phyloP scores from a whole-genome alignment of 2,329 filamentous ascomycete species.

The Paracoccidioides brasiliensis region DNA sequence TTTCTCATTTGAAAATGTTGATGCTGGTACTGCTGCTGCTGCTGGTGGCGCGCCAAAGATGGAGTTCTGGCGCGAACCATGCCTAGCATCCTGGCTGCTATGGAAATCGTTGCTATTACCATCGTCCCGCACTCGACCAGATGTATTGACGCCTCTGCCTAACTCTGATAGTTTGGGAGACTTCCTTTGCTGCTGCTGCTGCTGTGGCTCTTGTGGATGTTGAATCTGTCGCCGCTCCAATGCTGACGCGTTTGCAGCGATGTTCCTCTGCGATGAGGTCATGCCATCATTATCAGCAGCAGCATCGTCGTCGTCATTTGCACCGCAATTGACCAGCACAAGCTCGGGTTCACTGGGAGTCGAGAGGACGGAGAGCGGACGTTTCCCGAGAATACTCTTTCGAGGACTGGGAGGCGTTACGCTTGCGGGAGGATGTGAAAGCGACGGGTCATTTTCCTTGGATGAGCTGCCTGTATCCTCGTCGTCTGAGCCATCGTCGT shows the following conservation, averaged over 20 bases:
- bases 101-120: not conserved
- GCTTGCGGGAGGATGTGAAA: constrained; percentile 27
- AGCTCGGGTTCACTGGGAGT: constrained; percentile 22
- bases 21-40: not conserved
- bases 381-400: constrained; percentile 28
- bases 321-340: constrained; percentile 19
- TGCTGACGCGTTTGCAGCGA: constrained; percentile 19
- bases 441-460: constrained; percentile 38
- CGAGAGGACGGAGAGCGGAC: constrained; percentile 31
- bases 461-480: constrained; percentile 25
- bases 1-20: not conserved
- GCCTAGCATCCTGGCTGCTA: not conserved
- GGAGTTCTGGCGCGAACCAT: not conserved
- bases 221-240: not conserved
- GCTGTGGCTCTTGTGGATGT: not conserved
- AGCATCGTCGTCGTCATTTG: constrained; percentile 14
- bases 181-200: constrained; percentile 17
- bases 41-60: not conserved
- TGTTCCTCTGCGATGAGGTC: constrained; percentile 30
- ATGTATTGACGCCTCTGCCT: constrained; percentile 14
- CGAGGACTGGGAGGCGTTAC: constrained; percentile 24
- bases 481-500: constrained; percentile 18
- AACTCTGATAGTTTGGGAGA: constrained; percentile 22
- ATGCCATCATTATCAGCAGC: constrained; percentile 12
- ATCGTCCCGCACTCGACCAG: constrained; percentile 1